phyloP scores from a whole-genome alignment of 2,329 filamentous ascomycete genomes.

The Epichloe elymi region DNA sequence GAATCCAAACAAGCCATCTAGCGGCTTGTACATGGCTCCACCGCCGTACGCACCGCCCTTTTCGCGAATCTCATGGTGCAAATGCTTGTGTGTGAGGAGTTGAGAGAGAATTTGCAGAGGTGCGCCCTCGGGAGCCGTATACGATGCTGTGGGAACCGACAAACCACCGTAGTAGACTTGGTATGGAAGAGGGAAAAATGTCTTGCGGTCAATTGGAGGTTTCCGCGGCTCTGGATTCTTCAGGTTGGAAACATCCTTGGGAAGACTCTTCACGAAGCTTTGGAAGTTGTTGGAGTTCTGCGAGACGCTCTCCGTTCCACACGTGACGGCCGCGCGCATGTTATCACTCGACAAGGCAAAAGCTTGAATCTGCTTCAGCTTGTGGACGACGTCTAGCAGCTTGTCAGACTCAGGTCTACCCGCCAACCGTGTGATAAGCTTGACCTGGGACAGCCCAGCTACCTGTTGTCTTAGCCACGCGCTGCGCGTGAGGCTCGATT shows the following conservation, averaged over 20 bases:
- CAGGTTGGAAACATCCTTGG: constrained; percentile 25
- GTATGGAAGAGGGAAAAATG: constrained; percentile 89
- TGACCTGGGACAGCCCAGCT: constrained; percentile 80
- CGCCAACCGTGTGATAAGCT: constrained; percentile 68
- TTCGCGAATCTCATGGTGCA: constrained; percentile 95
- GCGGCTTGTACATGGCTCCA: constrained; percentile 66
- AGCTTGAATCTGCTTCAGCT: constrained; percentile 74
- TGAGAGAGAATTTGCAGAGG: constrained; percentile 81
- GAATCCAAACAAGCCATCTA: constrained; percentile 83
- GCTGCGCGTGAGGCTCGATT: constrained; percentile 61
- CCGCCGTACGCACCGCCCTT: constrained; percentile 95
- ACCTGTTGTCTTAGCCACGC: constrained; percentile 70
- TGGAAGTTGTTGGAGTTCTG: constrained; percentile 59
- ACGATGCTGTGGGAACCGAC: constrained; percentile 71
- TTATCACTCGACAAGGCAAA: constrained; percentile 58
- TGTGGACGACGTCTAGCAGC: constrained; percentile 61
- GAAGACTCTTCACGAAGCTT: constrained; percentile 46
- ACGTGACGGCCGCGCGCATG: constrained; percentile 74
- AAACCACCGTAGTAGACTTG: constrained; percentile 92
- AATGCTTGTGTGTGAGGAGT: constrained; percentile 86
- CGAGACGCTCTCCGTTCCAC: constrained; percentile 57
- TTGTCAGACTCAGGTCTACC: constrained; percentile 56
- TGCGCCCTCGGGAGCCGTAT: constrained; percentile 61
- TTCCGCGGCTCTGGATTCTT: constrained; percentile 17
- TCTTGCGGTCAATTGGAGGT: constrained; percentile 46